phyloP scores from a whole-genome alignment of 352 stramenopile genomes.

The Phytophthora parvispora region DNA sequence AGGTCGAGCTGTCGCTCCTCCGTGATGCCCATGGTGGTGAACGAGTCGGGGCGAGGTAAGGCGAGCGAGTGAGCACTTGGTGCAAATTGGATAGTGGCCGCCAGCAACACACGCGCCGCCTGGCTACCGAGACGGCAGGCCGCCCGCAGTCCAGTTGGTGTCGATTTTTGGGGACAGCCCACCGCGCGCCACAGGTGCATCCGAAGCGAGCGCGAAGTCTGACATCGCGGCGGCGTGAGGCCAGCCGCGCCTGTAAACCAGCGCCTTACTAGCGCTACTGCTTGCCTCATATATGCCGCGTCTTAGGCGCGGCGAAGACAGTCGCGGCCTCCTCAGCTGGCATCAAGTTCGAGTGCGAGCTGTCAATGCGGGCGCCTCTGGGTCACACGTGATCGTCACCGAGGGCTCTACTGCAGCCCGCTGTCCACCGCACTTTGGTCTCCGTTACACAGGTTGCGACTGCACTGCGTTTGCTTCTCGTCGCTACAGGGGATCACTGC shows the following conservation, averaged over 20 bases:
- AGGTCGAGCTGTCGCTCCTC: conserved; percentile 42
- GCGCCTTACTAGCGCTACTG: conserved; percentile 11
- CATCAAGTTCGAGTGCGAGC: background rate
- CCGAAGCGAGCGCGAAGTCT: conserved; percentile 13
- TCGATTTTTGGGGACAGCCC: conserved; percentile 30
- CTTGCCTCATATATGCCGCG: conserved; percentile 14
- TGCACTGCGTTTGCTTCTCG: background rate
- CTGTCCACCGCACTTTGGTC: background rate
- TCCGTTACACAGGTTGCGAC: background rate
- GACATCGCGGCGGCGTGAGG: conserved; percentile 9
- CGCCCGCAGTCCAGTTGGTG: conserved; percentile 22
- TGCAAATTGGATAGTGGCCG: conserved; percentile 32
- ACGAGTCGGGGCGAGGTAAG: background rate
- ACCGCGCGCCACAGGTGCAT: conserved; percentile 23
- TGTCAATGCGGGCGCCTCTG: too few relatives aligned
- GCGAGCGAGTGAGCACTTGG: conserved; percentile 12
- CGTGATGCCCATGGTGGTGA: conserved; percentile 32
- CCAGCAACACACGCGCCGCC: background rate
- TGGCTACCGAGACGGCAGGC: conserved; percentile 1
- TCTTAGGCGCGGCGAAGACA: conserved; percentile 7
- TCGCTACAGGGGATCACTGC: background rate
- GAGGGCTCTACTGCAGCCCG: background rate
- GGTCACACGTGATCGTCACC: background rate
- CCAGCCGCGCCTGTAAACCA: conserved; percentile 6
- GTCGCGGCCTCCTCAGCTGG: background rate